These are phyloP conservation scores for Boletus pseudopeckii DNA, from an alignment of 768 basidiomycete species.

Conservation along the genomic window DNA sequence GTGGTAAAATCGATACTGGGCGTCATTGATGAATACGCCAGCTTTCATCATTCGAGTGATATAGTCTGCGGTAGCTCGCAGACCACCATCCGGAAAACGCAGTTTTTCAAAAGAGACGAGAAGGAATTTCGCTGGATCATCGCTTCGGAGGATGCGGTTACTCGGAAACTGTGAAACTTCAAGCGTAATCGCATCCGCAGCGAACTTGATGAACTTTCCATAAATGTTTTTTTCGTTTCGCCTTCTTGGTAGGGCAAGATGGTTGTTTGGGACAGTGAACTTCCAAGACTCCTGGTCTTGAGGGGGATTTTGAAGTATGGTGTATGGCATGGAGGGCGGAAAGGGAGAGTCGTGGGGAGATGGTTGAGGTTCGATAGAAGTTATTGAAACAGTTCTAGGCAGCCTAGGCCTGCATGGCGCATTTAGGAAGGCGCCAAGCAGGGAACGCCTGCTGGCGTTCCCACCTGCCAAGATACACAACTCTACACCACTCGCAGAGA, in stretches of 20 bases:
- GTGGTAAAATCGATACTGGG: conserved; percentile 66
- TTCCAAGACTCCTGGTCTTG: conserved; percentile 53
- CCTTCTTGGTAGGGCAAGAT: conserved; percentile 27
- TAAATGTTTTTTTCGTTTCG: conserved; percentile 26
- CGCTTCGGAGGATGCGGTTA: conserved; percentile 57
- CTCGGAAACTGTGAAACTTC: conserved; percentile 47
- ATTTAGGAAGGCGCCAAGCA: conserved; percentile 10
- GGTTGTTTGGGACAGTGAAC: conserved; percentile 38
- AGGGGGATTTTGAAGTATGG: conserved; percentile 38
- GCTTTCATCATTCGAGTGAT: conserved; percentile 50
- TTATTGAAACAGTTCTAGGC: neutral
- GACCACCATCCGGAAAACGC: conserved; percentile 51
- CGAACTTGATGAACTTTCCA: conserved; percentile 54
- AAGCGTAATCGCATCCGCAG: conserved; percentile 46
- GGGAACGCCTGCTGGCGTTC: conserved; percentile 10
- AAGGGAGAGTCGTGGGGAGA: neutral
- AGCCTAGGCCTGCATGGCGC: neutral
- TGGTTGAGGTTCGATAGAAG: neutral
- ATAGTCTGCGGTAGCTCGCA: conserved; percentile 51
- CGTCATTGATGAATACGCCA: conserved; percentile 54
- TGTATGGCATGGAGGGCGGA: conserved; percentile 19
- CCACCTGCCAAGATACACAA: conserved; percentile 13
- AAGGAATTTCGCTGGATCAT: conserved; percentile 56
- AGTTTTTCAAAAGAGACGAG: conserved; percentile 51
- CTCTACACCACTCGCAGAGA: conserved; percentile 7